Evolutionary conservation across 2,329 filamentous ascomycete species (phyloP), one percentile per base, ranked within the genome.

Genomic region (Colletotrichum gloeosporioides): DNA sequence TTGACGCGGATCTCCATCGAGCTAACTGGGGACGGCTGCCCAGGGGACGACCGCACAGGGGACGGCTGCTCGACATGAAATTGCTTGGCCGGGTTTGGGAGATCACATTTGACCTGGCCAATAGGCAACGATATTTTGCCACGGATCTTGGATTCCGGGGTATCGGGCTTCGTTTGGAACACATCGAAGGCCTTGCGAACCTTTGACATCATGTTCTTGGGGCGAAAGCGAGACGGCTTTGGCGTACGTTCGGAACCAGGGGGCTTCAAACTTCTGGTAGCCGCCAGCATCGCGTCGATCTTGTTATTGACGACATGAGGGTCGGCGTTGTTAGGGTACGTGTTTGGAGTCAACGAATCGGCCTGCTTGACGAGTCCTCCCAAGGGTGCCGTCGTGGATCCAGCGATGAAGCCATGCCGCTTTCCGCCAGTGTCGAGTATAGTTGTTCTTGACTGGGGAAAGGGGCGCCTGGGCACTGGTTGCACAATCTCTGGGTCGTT

Each of bases 221-320:
- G 80, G 10, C 81, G 79, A 68, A 81, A 81, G 2, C 82, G 81
- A 15, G 81, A 79, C 32, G 82, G 74, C 62, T 82, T 83, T 18
- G 78, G 77, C 27, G 34, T 71, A 31, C 71, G 68, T 31, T 65
- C 49, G 7, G 69, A 63, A 4, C 77, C 70, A n/a, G 78, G 71
- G 31, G 84, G 81, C 71, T 86, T 86, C 8, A 86, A 77, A 15
- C 81, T 79, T 39, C 84, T 75, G 3, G 81, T 84, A 8, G 84
- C 83, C 13, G 84, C 82, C 29, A 87, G 77, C 84, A 86, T 87
- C 15, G 82, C 82, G 6, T 71, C 69, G 13, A 85, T 77, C 73
- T 86, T 86, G n/a, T 81, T 72, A 31, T 81, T 81, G 34, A 86
- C 81, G 31, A 82, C 79, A 5, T 82, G 79, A 16, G 81, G 72